Conservation (phyloP, 2,329 filamentous ascomycete genomes). For the Fusarium neocosmosporiellum region DNA sequence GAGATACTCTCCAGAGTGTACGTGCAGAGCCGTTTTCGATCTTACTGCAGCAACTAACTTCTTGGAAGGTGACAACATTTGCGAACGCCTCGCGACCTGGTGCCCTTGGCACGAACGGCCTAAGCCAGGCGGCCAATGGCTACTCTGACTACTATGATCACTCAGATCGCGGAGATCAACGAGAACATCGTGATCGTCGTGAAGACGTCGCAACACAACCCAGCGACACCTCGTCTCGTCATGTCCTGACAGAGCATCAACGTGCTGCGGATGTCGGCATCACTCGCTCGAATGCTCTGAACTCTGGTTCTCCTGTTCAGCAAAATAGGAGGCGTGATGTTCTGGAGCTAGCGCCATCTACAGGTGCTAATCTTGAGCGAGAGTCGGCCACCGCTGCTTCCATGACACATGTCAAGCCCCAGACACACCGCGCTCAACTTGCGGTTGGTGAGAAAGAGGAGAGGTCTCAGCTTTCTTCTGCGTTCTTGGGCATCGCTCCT, state of each 20-base stretch:
- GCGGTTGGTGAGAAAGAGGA: conserved; percentile 11
- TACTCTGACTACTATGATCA: conserved; percentile 5
- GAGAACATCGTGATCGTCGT: neutral
- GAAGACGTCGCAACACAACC: neutral
- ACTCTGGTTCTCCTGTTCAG: conserved; percentile 1
- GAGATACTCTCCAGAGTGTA: conserved; percentile 26
- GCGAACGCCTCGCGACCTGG: neutral
- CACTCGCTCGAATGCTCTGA: neutral
- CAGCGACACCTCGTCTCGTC: neutral
- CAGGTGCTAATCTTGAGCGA: neutral
- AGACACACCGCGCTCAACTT: neutral
- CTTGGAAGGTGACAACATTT: conserved; percentile 25
- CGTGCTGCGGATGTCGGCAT: neutral
- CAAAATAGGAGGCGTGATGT: neutral
- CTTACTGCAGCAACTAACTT: conserved; percentile 23
- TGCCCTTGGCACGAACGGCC: neutral
- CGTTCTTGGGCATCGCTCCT: neutral
- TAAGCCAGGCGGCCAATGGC: neutral
- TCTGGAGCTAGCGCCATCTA: neutral
- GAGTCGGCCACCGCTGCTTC: neutral
- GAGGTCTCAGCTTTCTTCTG: conserved; percentile 8
- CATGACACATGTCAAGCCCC: neutral
- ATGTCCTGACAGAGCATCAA: neutral
- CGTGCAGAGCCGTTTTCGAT: neutral
- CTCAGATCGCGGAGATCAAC: neutral